phyloP scores from a whole-genome alignment of 495 filamentous ascomycete genomes.

The Arthonia radiata region DNA sequence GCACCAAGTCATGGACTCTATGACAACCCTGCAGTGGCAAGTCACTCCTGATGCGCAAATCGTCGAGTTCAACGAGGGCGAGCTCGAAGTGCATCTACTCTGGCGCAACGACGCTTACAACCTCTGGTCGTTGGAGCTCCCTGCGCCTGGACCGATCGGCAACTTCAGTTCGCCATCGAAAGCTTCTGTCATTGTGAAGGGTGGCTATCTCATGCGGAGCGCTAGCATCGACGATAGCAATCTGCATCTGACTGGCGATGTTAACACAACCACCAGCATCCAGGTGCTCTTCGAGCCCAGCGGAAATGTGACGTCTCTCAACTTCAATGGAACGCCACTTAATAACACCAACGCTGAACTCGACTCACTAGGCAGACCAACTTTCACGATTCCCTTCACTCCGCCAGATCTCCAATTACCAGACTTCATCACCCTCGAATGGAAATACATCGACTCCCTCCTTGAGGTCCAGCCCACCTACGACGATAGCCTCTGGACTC shows the following conservation, averaged over 20 bases:
- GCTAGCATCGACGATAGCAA: neutral
- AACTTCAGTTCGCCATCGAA: too few relatives aligned
- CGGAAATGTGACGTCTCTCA: neutral
- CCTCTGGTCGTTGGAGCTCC: too few relatives aligned
- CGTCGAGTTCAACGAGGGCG: constrained; percentile 24
- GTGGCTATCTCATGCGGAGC: neutral
- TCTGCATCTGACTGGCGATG: neutral
- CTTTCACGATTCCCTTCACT: too few relatives aligned
- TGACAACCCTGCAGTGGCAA: constrained; percentile 33
- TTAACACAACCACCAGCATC: neutral
- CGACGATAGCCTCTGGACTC: constrained; percentile 41
- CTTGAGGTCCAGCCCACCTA: constrained; percentile 40
- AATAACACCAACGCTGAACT: neutral
- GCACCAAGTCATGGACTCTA: too few relatives aligned
- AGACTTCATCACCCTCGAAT: constrained; percentile 27
- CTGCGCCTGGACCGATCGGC: too few relatives aligned
- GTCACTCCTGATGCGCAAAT: constrained; percentile 25
- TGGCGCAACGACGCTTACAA: constrained; percentile 49
- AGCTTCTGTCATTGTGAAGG: neutral
- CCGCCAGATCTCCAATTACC: too few relatives aligned
- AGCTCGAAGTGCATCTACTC: constrained; percentile 31
- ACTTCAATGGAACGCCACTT: neutral
- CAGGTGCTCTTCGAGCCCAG: constrained; percentile 10
- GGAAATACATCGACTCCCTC: constrained; percentile 46
- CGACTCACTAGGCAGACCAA: too few relatives aligned